Percentiles rank a stretch among this genome's conserved stretches.
phyloP scores from a whole-genome alignment of 768 basidiomycete species.

The Xerocomus potaroensis region DNA sequence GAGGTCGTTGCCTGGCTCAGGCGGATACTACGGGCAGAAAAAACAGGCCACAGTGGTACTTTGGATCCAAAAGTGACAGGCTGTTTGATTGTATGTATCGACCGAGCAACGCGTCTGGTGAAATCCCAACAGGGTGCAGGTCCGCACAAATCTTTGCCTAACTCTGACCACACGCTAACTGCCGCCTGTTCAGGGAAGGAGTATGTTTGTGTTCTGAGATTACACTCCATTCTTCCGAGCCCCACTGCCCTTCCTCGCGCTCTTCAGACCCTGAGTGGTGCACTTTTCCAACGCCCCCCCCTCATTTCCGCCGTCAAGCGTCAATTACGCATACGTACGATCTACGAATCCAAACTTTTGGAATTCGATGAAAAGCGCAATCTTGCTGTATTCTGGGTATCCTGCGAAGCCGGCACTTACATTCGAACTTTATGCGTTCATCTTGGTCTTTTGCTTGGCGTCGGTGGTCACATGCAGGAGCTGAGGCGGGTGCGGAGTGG shows the following conservation, averaged over 20 bases:
- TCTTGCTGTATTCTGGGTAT: slow-evolving; percentile 97
- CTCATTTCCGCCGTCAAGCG: slow-evolving; percentile 99
- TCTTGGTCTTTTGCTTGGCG: slow-evolving; percentile 88
- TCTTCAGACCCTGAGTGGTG: slow-evolving; percentile 94
- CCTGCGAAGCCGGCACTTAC: slow-evolving; percentile 96
- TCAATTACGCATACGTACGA: slow-evolving; percentile 94
- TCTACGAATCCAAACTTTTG: slow-evolving; percentile 91
- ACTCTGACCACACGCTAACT: slow-evolving; percentile 1
- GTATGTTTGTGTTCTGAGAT: slow-evolving; percentile 93
- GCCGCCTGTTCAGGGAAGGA: slow-evolving; percentile 79
- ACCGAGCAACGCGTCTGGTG: slow-evolving; percentile 94
- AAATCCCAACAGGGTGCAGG: slow-evolving; percentile 99
- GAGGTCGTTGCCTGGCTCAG: slow-evolving; percentile 99
- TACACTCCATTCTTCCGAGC: slow-evolving; percentile 78
- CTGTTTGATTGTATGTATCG: slow-evolving; percentile 97
- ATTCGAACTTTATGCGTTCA: slow-evolving; percentile 97
- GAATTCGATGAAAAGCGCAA: slow-evolving; percentile 98
- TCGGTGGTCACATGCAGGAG: slow-evolving; percentile 99
- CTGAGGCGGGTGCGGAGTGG: slow-evolving; percentile 91
- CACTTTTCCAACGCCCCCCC: slow-evolving; percentile 97
- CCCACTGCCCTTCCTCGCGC: slow-evolving; percentile 88
- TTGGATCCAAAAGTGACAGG: slow-evolving; percentile 99
- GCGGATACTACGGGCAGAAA: slow-evolving; percentile 94
- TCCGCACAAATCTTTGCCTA: slow-evolving; percentile 31
- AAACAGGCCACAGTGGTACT: slow-evolving; percentile 98